These are phyloP conservation scores for Penicillium sumatraense DNA, from an alignment of 2,329 filamentous ascomycete species.

Conservation along the genomic window DNA sequence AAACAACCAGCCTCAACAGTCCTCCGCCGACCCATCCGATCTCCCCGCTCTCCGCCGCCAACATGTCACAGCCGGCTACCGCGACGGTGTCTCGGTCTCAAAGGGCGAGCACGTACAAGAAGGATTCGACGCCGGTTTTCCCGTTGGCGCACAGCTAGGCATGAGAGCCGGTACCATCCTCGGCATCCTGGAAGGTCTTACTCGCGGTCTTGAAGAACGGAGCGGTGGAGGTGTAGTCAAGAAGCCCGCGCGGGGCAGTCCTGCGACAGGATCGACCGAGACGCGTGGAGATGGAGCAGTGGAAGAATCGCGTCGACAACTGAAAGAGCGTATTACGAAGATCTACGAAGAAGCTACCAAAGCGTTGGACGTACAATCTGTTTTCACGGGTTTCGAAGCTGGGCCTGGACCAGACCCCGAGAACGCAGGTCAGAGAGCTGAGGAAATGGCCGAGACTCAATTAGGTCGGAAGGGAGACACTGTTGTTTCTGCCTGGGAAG, in stretches of 20 bases:
- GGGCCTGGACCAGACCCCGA: conserved; percentile 18
- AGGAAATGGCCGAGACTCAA: conserved; percentile 34
- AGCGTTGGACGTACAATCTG: conserved; percentile 64
- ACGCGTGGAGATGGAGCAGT: not conserved
- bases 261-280: conserved; percentile 13
- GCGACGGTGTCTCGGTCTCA: conserved; percentile 78
- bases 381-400: conserved; percentile 61
- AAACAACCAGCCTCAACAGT: not conserved
- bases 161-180: conserved; percentile 73
- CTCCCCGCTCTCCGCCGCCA: conserved; percentile 74
- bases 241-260: conserved; percentile 25
- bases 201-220: conserved; percentile 38
- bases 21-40: conserved; percentile 60
- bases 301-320: conserved; percentile 39
- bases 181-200: conserved; percentile 76
- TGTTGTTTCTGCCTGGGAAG: conserved; percentile 38
- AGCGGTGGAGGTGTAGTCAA: conserved; percentile 30
- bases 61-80: conserved; percentile 85
- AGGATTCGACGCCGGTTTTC: conserved; percentile 91
- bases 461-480: conserved; percentile 35
- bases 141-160: conserved; percentile 80
- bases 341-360: conserved; percentile 53
- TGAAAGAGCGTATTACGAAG: conserved; percentile 37
- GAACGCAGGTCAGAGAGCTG: conserved; percentile 4
- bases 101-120: conserved; percentile 79